Evolutionary conservation across 345 rosid genomes (phyloP).

Genomic region (Ailanthus altissimus): DNA sequence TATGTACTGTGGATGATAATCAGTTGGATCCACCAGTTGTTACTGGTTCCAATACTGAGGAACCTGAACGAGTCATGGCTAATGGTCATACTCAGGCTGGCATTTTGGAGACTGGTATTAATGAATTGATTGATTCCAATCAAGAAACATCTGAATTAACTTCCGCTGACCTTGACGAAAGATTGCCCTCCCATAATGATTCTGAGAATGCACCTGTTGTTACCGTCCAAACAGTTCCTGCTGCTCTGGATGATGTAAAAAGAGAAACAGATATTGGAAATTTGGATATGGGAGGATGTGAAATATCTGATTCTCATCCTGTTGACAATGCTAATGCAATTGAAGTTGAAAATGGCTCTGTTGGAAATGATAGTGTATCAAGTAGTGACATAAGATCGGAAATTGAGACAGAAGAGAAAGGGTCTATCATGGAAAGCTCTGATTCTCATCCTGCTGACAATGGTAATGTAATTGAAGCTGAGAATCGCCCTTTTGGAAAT

Average conservation of each 20-base stretch:
- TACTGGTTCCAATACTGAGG: constrained; percentile 25
- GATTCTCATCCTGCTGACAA: constrained; percentile 17
- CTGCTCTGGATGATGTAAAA: constrained; percentile 15
- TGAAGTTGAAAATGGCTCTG: constrained; percentile 28
- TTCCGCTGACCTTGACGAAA: constrained; percentile 32
- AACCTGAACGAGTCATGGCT: constrained; percentile 27
- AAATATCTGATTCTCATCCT: constrained; percentile 14
- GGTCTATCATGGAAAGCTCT: constrained; percentile 10
- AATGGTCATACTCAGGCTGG: constrained; percentile 26
- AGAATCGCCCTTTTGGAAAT: constrained; percentile 29
- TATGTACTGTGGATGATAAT: not conserved
- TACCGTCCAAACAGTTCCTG: constrained; percentile 19
- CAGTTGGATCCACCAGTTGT: constrained; percentile 30
- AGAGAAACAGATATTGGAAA: constrained; percentile 20
- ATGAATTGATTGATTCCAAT: constrained; percentile 30
- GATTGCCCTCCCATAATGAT: constrained; percentile 22
- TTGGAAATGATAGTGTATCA: constrained; percentile 23
- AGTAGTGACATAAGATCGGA: constrained; percentile 17
- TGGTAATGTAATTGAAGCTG: constrained; percentile 16
- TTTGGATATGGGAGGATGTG: constrained; percentile 7
- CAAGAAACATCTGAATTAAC: constrained; percentile 32
- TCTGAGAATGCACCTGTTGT: constrained; percentile 16
- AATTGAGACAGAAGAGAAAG: constrained; percentile 13
- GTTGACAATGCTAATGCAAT: constrained; percentile 10
- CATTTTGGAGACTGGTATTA: constrained; percentile 25